Conservation (phyloP, 805 yeast species). For the Cyberlindnera petersonii region DNA sequence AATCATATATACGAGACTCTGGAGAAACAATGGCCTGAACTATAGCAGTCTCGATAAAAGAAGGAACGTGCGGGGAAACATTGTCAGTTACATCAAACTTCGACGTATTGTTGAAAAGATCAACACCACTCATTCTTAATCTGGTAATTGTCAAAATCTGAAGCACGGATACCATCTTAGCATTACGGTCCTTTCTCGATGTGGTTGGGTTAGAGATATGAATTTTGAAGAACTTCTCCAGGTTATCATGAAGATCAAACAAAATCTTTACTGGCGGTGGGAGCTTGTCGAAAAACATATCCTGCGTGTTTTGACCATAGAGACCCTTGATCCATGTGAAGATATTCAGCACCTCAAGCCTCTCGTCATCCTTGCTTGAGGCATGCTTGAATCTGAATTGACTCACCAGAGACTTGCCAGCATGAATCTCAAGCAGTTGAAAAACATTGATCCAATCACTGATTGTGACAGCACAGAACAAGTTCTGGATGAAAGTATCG, state of each 20-base stretch:
- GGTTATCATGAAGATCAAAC: conserved; percentile 60
- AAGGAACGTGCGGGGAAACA: conserved; percentile 60
- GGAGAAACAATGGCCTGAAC: conserved; percentile 74
- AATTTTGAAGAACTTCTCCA: conserved; percentile 57
- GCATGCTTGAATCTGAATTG: conserved; percentile 49
- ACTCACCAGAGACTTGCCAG: conserved; percentile 51
- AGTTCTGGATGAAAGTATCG: conserved; percentile 55
- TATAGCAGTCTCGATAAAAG: conserved; percentile 79
- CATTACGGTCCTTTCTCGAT: conserved; percentile 54
- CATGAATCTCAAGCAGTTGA: conserved; percentile 68
- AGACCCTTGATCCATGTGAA: conserved; percentile 67
- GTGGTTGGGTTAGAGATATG: conserved; percentile 64
- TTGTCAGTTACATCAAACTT: conserved; percentile 9
- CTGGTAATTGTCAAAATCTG: conserved; percentile 61
- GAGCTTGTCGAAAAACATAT: conserved; percentile 43
- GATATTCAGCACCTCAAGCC: conserved; percentile 60
- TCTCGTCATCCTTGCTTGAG: conserved; percentile 39
- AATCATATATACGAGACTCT: conserved; percentile 66
- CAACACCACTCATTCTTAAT: conserved; percentile 59
- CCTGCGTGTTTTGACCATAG: conserved; percentile 39
- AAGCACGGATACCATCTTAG: conserved; percentile 65
- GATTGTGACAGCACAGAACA: conserved; percentile 52
- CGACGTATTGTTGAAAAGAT: conserved; percentile 34
- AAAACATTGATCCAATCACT: conserved; percentile 78
- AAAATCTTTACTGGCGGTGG: conserved; percentile 69